Evolutionary conservation across 495 filamentous ascomycete species (phyloP), one percentile per base, ranked within the genome.

Genomic region (Paragyromitra xinjiangensis): DNA sequence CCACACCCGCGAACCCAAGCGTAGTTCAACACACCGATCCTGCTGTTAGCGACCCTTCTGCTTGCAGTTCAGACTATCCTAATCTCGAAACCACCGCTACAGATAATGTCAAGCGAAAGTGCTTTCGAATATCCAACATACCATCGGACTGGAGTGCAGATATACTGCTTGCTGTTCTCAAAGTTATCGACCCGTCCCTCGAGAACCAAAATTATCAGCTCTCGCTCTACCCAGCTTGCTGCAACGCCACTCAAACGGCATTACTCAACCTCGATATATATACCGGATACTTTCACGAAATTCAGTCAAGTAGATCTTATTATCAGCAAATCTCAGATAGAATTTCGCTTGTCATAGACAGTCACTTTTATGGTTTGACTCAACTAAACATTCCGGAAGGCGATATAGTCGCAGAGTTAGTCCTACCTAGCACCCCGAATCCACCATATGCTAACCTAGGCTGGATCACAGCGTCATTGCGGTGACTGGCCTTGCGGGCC

Each of bases 301-400:
- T 48, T 16, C 12, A 14, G 45, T n/a, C 45, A 48, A 48, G 6
- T n/a, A 16, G 4, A 16, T 3, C 1, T 1, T 2, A 16, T 16
- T 0, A 48, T 48, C 0, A n/a, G 45, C 4, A 0, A 48, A n/a
- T 12, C 9, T 48, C 45, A 16, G 45, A 48, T 5, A 12, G 45
- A n/a, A 48, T 14, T 1, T 0, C 0, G n/a, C 64, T 75, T 6
- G 40, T 2, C 24, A 66, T 77, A 40, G 74, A 77, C 44, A 55
- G 51, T 12, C 74, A 72, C 45, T 77, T 77, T 61, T 59, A 77
- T 39, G 67, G 74, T 6, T 69, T 77, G 29, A 77, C 74, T 22
- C 74, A 59, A 7, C 45, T 77, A 48, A 77, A 77, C 42, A 58
- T 24, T 44, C 68, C 74, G 2, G 37, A 34, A 4, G 73, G 59